Percentiles rank a stretch among this genome's conserved stretches.
Conservation (phyloP, 768 basidiomycete genomes). For the Russula sp. region DNA sequence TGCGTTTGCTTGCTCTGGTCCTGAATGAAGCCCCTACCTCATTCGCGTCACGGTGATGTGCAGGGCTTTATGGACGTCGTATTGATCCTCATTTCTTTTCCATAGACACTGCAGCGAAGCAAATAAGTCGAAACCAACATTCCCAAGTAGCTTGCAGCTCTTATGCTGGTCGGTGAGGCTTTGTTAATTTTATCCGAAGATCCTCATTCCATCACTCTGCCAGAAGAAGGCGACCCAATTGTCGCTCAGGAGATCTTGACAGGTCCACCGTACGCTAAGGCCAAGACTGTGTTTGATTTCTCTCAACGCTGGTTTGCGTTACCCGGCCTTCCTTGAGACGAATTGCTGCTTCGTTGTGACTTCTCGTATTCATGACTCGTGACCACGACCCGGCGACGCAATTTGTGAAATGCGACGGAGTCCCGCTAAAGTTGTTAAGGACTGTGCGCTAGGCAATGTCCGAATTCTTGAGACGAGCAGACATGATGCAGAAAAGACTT, state of each 20-base stretch:
- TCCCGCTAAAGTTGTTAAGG: conserved; percentile 37
- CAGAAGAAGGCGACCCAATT: conserved; percentile 68
- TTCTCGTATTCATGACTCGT: conserved; percentile 82
- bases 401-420: conserved; percentile 66
- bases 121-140: conserved; percentile 39
- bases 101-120: conserved; percentile 49
- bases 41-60: conserved; percentile 48
- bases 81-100: conserved; percentile 62
- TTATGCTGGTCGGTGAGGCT: conserved; percentile 82
- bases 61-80: conserved; percentile 63
- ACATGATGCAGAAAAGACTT: too few species aligned
- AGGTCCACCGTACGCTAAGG: conserved; percentile 68
- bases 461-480: too few species aligned
- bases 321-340: conserved; percentile 67
- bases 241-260: conserved; percentile 48
- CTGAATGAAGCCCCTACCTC: conserved; percentile 69
- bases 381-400: conserved; percentile 57
- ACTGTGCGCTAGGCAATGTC: too few species aligned
- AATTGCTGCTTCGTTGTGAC: conserved; percentile 77
- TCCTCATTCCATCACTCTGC: conserved; percentile 59
- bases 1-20: too few species aligned
- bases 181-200: conserved; percentile 75
- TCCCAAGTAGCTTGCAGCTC: conserved; percentile 86
- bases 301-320: conserved; percentile 67
- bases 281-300: conserved; percentile 65